Evolutionary conservation across 371 early-diverging fungal genomes (phyloP).

Genomic region (Lichtheimia ornata): DNA sequence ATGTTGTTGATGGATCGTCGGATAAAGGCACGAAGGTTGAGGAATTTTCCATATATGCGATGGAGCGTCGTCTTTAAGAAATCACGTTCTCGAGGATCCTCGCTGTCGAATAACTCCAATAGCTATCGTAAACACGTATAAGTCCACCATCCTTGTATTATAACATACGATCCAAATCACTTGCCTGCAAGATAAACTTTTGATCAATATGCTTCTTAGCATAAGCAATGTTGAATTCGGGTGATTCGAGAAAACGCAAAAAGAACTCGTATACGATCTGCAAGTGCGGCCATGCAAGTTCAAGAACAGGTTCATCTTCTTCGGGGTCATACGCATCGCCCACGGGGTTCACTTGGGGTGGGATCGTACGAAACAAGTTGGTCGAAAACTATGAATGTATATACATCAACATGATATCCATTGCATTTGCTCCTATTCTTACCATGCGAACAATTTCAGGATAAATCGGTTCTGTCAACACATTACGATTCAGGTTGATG

Average conservation of each 20-base stretch:
- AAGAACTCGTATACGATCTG: constrained; percentile 97
- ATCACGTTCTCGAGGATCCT: constrained; percentile 98
- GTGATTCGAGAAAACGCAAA: constrained; percentile 92
- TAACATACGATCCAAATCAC: too few species aligned
- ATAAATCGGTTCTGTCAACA: constrained; percentile 85
- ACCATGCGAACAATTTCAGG: constrained; percentile 93
- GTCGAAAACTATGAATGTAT: constrained; percentile 67
- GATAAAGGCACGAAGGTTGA: constrained; percentile 94
- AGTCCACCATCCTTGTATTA: neutral
- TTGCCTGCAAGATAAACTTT: constrained; percentile 84
- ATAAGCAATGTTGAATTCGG: constrained; percentile 93
- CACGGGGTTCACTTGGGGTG: constrained; percentile 92
- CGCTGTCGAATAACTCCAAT: constrained; percentile 93
- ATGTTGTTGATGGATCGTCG: constrained; percentile 95
- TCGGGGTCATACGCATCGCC: constrained; percentile 98
- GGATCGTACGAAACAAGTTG: constrained; percentile 93
- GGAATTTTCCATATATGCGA: constrained; percentile 97
- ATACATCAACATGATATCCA: neutral
- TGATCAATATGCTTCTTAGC: constrained; percentile 95
- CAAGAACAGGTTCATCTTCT: constrained; percentile 96
- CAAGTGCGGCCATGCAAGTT: constrained; percentile 95
- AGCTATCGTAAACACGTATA: constrained; percentile 48
- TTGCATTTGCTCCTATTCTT: constrained; percentile 10
- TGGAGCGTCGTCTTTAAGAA: constrained; percentile 96
- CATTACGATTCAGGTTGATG: constrained; percentile 81